A percentile compares a stretch with the other conserved stretches of the same genome.
Conservation (phyloP, 2,329 filamentous ascomycete genomes). For the Myriangium duriaei region DNA sequence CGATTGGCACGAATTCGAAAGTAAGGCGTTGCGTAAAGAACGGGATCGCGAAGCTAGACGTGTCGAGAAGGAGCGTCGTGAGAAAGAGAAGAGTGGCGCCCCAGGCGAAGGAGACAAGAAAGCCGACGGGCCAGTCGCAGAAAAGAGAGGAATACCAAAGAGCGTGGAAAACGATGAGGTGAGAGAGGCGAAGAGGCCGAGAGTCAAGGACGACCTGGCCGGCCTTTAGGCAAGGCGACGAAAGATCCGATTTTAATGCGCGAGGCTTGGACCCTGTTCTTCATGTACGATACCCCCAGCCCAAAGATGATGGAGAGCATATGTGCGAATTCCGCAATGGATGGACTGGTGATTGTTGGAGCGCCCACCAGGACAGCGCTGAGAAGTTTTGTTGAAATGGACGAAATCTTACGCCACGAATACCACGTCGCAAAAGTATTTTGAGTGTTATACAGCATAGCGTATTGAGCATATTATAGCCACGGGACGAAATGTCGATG, state of each 20-base stretch:
- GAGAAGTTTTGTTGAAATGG: no score
- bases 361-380: no score
- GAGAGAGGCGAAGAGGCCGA: conserved; percentile 18
- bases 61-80: conserved; percentile 32
- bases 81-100: conserved; percentile 31
- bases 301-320: background rate
- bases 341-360: no score
- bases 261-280: background rate
- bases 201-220: conserved; percentile 13
- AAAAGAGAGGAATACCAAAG: conserved; percentile 16
- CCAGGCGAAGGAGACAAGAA: conserved; percentile 6
- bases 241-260: no score
- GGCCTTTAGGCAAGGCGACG: no score
- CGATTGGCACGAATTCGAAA: conserved; percentile 98
- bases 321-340: no score
- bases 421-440: no score
- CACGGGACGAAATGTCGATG: no score
- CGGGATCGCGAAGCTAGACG: conserved; percentile 51
- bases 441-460: no score
- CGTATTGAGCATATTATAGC: no score
- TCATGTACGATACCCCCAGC: background rate
- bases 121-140: background rate
- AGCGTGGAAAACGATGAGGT: conserved; percentile 19
- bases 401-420: no score
- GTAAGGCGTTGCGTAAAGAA: conserved; percentile 83